These are phyloP conservation scores for Hypoxylon lenormandii DNA, from an alignment of 495 filamentous ascomycete species.

Conservation along the genomic window DNA sequence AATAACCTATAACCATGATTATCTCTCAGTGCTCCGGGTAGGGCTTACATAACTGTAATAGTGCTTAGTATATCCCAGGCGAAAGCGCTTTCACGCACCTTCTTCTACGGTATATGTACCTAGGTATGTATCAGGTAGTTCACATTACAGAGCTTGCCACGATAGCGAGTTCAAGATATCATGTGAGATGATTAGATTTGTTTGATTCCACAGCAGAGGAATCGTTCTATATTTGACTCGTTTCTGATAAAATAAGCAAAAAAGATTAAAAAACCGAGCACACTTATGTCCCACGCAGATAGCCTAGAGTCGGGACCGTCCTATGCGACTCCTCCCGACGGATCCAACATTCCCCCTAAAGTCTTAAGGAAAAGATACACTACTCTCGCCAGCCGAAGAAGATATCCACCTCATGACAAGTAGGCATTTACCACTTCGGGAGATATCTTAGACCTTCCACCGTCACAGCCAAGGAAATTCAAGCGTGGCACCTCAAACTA, in stretches of 20 bases:
- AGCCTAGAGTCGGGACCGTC: background rate
- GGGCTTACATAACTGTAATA: no score
- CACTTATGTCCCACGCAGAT: background rate
- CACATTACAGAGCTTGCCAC: no score
- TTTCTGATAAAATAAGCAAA: conserved; percentile 20
- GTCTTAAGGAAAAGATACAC: no score
- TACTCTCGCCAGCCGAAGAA: no score
- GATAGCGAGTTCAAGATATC: background rate
- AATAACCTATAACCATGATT: no score
- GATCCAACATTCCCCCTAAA: conserved; percentile 17
- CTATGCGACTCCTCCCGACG: conserved; percentile 5
- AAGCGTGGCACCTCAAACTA: background rate
- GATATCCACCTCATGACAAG: no score
- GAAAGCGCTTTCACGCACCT: no score
- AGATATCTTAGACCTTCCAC: conserved; percentile 2
- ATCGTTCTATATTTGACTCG: conserved; percentile 10
- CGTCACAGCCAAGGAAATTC: background rate
- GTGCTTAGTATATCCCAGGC: no score
- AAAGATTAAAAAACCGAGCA: no score
- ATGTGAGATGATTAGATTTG: conserved; percentile 10
- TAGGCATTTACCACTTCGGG: background rate
- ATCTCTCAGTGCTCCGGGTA: no score
- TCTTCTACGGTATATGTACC: no score
- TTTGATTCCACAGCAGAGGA: conserved; percentile 1
- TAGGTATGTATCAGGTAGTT: no score